Base-by-base conservation (phyloP, 2,329 filamentous ascomycete species). In the Penicillium brevicompactum region DNA sequence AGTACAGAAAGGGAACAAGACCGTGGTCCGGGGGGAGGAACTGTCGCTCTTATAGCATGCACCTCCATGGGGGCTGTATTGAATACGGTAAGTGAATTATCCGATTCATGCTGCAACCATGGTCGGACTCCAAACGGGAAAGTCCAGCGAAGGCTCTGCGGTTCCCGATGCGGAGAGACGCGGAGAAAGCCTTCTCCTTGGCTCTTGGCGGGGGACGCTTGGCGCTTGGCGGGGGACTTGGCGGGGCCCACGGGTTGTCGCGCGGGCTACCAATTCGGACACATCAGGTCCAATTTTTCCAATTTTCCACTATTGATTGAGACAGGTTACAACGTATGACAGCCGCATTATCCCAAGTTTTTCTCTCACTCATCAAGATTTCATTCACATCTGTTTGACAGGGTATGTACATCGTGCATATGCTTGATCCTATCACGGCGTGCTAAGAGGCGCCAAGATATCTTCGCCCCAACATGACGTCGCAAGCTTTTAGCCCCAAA, bases 81-180 rank as follows among this genome's bases (percentile, higher is more conserved):
- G 21, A 24, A 43, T 34, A 54, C 31, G 34, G 21, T 38, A 54
- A 49, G 3, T 46, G 30, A 30, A 47, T 42, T 24, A 37, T 50
- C 27, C 13, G 14, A 37, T 16, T 14, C 21, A 30, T 30, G 38
- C 48, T 37, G 18, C 11, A 49, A n/a, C 45, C 54, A 16, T 43
- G 54, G 45, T 34, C 34, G 31, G 24, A 4, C 18, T 41, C 34
- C 21, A 40, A 49, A 48, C 14, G 18, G 54, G 54, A 31, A 56
- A 56, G 54, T 56, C 49, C 46, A 56, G 49, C 54, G 54, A 56
- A 41, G 38, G 22, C 49, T 14, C 22, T 47, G 21, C 24, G 18
- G 30, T 48, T 34, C 43, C 47, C 41, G 24, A 55, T 22, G 47
- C 34, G 48, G 47, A 51, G 53, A 43, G 38, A 53, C 34, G 34